Base-by-base conservation (phyloP, 1,139 yeast species). In the Geotrichum restrictum region DNA sequence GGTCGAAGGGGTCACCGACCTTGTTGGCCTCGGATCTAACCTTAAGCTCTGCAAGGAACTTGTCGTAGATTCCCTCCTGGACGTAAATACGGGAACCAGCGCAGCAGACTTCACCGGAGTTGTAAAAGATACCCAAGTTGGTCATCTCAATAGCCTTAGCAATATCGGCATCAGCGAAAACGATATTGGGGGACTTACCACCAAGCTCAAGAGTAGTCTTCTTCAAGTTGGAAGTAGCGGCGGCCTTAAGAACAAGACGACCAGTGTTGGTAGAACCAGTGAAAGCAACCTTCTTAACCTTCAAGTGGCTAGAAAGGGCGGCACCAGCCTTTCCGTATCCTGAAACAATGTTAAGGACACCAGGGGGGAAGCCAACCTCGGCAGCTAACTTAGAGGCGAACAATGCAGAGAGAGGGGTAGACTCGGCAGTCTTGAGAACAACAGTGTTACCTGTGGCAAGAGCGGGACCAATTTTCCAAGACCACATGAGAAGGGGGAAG, bases 401-500 rank as follows among this genome's bases (percentile, higher is more conserved):
- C 61, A 86, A 76, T 27, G 91, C 94, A 54, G 89, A 80, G 60
- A 86, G 78, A 59, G 95, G 95, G 51, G 95, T 86, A 56, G 87
- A 79, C 73, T 86, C 93, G 47, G 95, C 91, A 49, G 91, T 76
- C 75, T 86, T 86, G 70, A 87, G 72, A 53, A 87, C 88, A 62
- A 85, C 77, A 55, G 91, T 80, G 76, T 85, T 85, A 73, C 94
- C 94, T 56, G 88, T 75, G 56, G 88, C 88, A 62, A 87, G 72
- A 53, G 91, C 93, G 51, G 95, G 95, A 56, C 86, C 93, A 57
- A 87, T 74, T 73, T 86, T 86, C 95, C 95, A 86, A 16, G 89
- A 72, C 74, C 85, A 81, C 88, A 87, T 84, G 68, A 85, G 74
- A 60, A 87, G 72, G 60, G 95, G 95, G 81, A 85, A 87, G 71